These are phyloP conservation scores for Aspergillus persii DNA, from an alignment of 2,329 filamentous ascomycete species.

Conservation along the genomic window DNA sequence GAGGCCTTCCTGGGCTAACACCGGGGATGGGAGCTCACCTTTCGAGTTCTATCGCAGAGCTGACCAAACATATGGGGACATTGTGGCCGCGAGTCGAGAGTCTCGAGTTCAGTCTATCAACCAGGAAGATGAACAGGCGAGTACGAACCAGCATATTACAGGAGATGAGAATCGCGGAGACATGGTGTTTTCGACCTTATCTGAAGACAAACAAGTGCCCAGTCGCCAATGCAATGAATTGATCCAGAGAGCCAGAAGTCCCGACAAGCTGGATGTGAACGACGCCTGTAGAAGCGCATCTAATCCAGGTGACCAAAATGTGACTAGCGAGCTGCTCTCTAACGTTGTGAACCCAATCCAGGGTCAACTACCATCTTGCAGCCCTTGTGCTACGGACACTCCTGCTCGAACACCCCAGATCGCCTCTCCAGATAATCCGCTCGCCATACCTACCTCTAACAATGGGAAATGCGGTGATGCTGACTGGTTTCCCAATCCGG, in stretches of 20 bases:
- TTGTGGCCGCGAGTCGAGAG: slow-evolving; percentile 42
- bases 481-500: neutral
- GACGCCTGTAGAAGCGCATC: neutral
- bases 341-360: neutral
- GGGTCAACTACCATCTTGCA: neutral
- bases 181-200: neutral
- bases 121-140: slow-evolving; percentile 12
- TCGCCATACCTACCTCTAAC: neutral
- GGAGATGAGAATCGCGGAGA: slow-evolving; percentile 4
- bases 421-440: neutral
- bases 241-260: neutral
- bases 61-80: slow-evolving; percentile 47
- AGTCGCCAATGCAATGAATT: neutral
- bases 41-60: slow-evolving; percentile 51
- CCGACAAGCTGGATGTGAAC: neutral
- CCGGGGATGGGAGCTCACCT: slow-evolving; percentile 33
- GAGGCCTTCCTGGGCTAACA: slow-evolving; percentile 51
- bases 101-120: slow-evolving; percentile 27
- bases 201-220: neutral
- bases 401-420: neutral
- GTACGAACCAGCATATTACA: slow-evolving; percentile 27
- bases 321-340: neutral
- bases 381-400: neutral
- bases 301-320: neutral
- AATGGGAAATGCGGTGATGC: neutral